These are phyloP conservation scores for Cryphonectria radicalis DNA, from an alignment of 2,329 filamentous ascomycete species.

Conservation along the genomic window DNA sequence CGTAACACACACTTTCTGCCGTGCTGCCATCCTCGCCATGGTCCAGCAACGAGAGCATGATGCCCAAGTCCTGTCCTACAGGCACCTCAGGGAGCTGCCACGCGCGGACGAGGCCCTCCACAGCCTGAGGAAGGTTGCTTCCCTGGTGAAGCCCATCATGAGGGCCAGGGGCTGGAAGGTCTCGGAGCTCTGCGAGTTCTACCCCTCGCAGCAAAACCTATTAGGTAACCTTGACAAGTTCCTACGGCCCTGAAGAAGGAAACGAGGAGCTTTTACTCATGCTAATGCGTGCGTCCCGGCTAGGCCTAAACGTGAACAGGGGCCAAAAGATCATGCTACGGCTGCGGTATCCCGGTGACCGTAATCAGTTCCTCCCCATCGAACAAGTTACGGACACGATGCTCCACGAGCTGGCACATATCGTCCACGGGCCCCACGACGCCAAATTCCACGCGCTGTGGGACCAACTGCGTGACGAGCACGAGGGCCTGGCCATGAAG, in stretches of 20 bases:
- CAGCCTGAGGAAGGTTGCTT: conserved; percentile 79
- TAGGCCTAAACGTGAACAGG: conserved; percentile 75
- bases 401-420: conserved; percentile 93
- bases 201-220: conserved; percentile 73
- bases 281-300: not conserved
- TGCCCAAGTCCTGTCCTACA: conserved; percentile 51
- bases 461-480: conserved; percentile 87
- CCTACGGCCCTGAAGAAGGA: no score
- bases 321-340: conserved; percentile 83
- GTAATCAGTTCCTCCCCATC: conserved; percentile 75
- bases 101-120: conserved; percentile 56
- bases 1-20: not conserved
- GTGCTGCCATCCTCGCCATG: conserved; percentile 13
- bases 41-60: conserved; percentile 43
- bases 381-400: conserved; percentile 87
- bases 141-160: conserved; percentile 94
- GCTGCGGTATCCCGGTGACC: conserved; percentile 75
- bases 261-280: not conserved
- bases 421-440: conserved; percentile 81
- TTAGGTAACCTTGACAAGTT: conserved; percentile 55
- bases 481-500: conserved; percentile 74
- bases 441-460: conserved; percentile 81
- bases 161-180: conserved; percentile 82
- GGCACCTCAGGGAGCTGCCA: conserved; percentile 52
- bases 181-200: conserved; percentile 80